Percentiles rank a stretch among this genome's conserved stretches.
Evolutionary conservation across 495 filamentous ascomycete species (phyloP).

Genomic region (Neurospora intermedia): DNA sequence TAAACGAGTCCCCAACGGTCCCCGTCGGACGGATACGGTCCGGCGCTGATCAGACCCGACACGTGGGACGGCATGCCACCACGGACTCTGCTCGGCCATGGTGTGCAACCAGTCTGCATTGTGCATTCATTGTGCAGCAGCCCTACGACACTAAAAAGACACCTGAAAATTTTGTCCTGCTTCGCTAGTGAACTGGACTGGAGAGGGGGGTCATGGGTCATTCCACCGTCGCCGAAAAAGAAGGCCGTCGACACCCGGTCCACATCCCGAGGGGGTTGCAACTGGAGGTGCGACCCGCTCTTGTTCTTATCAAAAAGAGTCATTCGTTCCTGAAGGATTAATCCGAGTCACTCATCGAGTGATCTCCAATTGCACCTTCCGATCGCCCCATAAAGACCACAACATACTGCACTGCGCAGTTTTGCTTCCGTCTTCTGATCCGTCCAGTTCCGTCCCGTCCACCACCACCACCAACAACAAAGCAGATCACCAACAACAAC

Average conservation of each 20-base stretch:
- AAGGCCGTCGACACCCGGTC: slow-evolving; percentile 2
- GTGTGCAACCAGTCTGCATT: background rate
- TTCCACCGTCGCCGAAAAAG: slow-evolving; percentile 6
- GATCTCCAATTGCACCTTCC: background rate
- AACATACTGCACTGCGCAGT: background rate
- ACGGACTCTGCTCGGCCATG: background rate
- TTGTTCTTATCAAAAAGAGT: background rate
- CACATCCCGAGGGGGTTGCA: background rate
- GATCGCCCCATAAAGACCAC: background rate
- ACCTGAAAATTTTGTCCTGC: background rate
- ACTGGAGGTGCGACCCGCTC: background rate
- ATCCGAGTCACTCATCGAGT: background rate
- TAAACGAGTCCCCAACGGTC: background rate
- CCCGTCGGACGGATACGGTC: background rate
- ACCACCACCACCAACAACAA: background rate
- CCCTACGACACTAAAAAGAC: background rate
- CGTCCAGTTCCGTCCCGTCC: background rate
- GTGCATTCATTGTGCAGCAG: background rate
- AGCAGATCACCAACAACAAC: background rate
- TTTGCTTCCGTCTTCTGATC: background rate
- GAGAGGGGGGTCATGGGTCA: background rate
- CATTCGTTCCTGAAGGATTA: background rate
- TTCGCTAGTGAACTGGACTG: background rate
- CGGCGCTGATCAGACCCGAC: background rate
- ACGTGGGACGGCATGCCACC: background rate